A percentile compares a stretch with the other conserved stretches of the same genome.
Conservation (phyloP, 2,329 filamentous ascomycete genomes). For the Colletotrichum orchidophilum region DNA sequence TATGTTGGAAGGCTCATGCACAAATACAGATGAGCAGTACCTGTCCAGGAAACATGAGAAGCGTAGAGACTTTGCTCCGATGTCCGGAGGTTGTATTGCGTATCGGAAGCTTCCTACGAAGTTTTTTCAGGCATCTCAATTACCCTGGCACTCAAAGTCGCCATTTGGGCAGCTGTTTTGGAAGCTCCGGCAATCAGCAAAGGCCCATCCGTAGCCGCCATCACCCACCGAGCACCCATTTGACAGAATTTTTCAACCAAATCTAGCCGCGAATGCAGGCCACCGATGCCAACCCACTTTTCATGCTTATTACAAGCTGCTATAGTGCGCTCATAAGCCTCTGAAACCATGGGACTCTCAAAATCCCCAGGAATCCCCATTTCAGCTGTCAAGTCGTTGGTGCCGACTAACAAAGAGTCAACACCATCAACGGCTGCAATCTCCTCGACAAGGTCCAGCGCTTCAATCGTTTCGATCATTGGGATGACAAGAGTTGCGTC, state of each 20-base stretch:
- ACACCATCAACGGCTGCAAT: conserved; percentile 49
- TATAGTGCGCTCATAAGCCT: conserved; percentile 46
- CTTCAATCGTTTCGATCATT: conserved; percentile 52
- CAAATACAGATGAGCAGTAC: no score
- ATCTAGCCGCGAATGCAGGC: conserved; percentile 50
- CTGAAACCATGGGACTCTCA: conserved; percentile 41
- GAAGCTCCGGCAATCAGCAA: conserved; percentile 39
- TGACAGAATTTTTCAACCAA: conserved; percentile 47
- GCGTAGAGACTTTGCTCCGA: no score
- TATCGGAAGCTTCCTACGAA: no score
- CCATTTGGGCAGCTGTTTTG: conserved; percentile 40
- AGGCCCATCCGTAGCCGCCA: conserved; percentile 43
- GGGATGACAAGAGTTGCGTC: conserved; percentile 49
- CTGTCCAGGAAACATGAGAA: no score
- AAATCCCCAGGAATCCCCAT: conserved; percentile 54
- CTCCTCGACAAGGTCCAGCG: conserved; percentile 50
- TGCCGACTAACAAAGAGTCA: conserved; percentile 53
- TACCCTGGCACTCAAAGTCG: conserved; percentile 34
- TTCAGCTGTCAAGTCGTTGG: conserved; percentile 54
- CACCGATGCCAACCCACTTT: conserved; percentile 52
- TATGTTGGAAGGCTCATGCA: no score
- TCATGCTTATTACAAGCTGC: conserved; percentile 48
- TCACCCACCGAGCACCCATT: conserved; percentile 38
- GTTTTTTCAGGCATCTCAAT: no score
- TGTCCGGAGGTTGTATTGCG: no score